Conservation (phyloP, 495 filamentous ascomycete genomes). For the Neurospora sp. region DNA sequence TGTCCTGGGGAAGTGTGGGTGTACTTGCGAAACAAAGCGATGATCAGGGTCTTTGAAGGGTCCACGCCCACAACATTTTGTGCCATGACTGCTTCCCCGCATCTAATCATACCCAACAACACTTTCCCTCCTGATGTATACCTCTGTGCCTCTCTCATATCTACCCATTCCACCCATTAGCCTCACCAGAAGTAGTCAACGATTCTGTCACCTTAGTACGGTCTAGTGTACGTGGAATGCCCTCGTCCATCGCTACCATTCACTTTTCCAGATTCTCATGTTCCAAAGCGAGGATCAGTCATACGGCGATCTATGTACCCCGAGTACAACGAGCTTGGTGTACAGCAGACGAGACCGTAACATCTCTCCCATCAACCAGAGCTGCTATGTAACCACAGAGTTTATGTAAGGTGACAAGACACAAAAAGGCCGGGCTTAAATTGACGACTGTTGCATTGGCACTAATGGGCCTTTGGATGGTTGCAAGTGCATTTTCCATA, state of each 20-base stretch:
- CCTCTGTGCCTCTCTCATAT: neutral
- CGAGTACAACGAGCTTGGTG: neutral
- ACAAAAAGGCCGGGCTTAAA: neutral
- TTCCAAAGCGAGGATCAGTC: neutral
- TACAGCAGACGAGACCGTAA: neutral
- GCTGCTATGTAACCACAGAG: neutral
- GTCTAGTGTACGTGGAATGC: neutral
- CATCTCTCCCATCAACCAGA: neutral
- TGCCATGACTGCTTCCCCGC: neutral
- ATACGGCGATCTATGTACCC: neutral
- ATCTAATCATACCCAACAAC: neutral
- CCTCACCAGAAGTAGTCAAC: neutral
- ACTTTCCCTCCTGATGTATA: neutral
- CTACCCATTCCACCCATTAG: neutral
- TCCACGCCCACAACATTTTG: neutral
- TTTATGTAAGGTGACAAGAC: neutral
- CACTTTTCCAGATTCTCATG: neutral
- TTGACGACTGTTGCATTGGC: neutral
- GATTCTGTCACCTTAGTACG: neutral
- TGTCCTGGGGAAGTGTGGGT: neutral
- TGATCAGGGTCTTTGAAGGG: neutral
- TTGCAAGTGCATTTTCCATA: neutral
- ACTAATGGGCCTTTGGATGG: neutral
- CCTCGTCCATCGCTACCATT: neutral
- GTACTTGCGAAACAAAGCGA: neutral